Evolutionary conservation across 2,329 filamentous ascomycete species (phyloP).

Genomic region (Pseudogymnoascus sp.): DNA sequence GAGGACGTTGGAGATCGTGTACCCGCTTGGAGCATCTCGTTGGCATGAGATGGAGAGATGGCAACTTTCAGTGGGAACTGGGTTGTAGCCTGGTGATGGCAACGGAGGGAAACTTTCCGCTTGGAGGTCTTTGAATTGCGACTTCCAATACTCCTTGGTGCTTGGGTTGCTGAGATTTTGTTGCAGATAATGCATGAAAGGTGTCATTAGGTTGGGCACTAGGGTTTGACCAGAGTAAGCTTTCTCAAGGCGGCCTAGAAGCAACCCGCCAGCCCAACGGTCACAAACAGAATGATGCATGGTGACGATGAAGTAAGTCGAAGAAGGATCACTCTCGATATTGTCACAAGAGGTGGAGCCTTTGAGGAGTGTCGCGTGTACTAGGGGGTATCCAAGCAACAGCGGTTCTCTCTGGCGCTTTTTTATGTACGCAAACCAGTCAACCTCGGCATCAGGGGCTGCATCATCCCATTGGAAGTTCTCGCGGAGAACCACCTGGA

Average conservation of each 20-base stretch:
- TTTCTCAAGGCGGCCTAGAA: conserved; percentile 7
- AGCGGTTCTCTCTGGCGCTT: neutral
- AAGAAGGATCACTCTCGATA: neutral
- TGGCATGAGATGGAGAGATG: neutral
- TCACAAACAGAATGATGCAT: conserved; percentile 53
- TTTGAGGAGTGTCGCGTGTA: neutral
- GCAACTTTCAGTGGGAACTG: conserved; percentile 7
- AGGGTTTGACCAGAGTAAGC: conserved; percentile 17
- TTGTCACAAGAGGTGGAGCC: neutral
- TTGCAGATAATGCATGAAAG: neutral
- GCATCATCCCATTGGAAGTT: conserved; percentile 9
- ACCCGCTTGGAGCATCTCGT: neutral
- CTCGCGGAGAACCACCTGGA: conserved; percentile 18
- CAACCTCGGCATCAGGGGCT: neutral
- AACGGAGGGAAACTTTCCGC: conserved; percentile 12
- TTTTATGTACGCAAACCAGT: neutral
- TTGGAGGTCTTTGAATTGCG: conserved; percentile 5
- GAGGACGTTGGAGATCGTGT: conserved; percentile 29
- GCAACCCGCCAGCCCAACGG: conserved; percentile 47
- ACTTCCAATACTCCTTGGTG: conserved; percentile 13
- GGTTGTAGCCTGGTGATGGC: conserved; percentile 12
- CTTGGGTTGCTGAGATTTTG: neutral
- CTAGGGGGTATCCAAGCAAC: neutral
- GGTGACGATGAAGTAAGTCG: conserved; percentile 24
- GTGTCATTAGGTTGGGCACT: neutral